Evolutionary conservation across 2,329 filamentous ascomycete species (phyloP).

Genomic region (Bretziella fagacearum): DNA sequence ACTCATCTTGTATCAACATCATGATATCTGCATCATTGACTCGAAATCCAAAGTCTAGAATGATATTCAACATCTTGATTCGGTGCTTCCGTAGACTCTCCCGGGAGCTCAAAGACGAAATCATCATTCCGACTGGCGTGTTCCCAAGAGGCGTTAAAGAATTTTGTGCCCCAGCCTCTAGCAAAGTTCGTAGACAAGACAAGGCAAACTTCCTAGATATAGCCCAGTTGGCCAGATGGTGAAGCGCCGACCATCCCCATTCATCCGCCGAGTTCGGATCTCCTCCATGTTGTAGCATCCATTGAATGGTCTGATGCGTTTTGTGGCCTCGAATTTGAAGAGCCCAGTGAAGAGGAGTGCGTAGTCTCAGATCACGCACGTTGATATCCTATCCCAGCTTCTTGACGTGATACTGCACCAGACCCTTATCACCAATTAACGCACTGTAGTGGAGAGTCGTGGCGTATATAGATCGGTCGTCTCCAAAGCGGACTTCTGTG

Average conservation of each 20-base stretch:
- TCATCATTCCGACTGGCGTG: conserved; percentile 4
- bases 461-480: background rate
- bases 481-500: background rate
- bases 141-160: conserved; percentile 1
- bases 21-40: background rate
- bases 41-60: background rate
- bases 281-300: conserved; percentile 6
- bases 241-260: conserved; percentile 6
- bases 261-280: conserved; percentile 7
- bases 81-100: background rate
- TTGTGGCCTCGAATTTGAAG: background rate
- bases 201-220: conserved; percentile 1
- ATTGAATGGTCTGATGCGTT: conserved; percentile 8
- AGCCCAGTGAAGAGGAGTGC: conserved; percentile 10
- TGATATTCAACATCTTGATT: conserved; percentile 4
- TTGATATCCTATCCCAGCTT: conserved; percentile 9
- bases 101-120: background rate
- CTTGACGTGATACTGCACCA: conserved; percentile 7
- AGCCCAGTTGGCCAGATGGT: conserved; percentile 4
- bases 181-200: conserved; percentile 1
- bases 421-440: conserved; percentile 1
- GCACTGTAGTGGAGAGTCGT: conserved; percentile 8
- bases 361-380: background rate
- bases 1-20: background rate
- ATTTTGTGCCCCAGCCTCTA: conserved; percentile 8